A percentile compares a stretch with the other conserved stretches of the same genome.
phyloP scores from a whole-genome alignment of 805 yeast genomes.

The Pichia exigua region DNA sequence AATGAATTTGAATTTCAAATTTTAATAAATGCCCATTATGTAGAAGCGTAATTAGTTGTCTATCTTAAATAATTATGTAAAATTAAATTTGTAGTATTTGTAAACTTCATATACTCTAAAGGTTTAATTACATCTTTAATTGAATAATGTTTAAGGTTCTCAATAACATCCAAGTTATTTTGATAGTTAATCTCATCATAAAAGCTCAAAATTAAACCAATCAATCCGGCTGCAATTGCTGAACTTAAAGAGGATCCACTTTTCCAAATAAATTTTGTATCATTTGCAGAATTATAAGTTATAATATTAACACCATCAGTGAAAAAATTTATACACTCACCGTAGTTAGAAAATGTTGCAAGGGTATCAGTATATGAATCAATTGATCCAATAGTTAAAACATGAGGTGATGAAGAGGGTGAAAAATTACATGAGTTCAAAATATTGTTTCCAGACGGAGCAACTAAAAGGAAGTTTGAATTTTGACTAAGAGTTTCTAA shows the following conservation, averaged over 20 bases:
- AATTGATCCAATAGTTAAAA: conserved; percentile 36
- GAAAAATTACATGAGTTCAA: conserved; percentile 37
- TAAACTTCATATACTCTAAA: background rate
- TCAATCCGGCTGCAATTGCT: conserved; percentile 38
- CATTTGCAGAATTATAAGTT: conserved; percentile 24
- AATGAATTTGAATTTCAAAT: conserved; percentile 37
- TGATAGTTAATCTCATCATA: conserved; percentile 26
- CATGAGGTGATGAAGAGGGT: conserved; percentile 37
- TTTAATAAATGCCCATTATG: conserved; percentile 55
- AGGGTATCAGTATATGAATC: conserved; percentile 28
- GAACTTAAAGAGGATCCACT: conserved; percentile 48
- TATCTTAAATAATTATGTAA: conserved; percentile 5
- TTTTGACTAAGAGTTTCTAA: conserved; percentile 30
- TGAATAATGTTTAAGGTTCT: conserved; percentile 7
- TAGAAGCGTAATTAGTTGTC: conserved; percentile 26
- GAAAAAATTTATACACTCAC: conserved; percentile 45
- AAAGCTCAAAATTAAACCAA: conserved; percentile 36
- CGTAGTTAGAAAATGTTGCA: conserved; percentile 39
- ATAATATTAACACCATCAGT: conserved; percentile 42
- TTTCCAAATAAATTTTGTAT: conserved; percentile 16
- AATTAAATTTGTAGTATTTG: conserved; percentile 17
- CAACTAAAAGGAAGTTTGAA: conserved; percentile 38
- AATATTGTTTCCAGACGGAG: conserved; percentile 44
- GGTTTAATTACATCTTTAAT: conserved; percentile 11
- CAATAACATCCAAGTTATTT: conserved; percentile 21